Percentiles rank a stretch among this genome's conserved stretches.
phyloP scores from a whole-genome alignment of 2,329 filamentous ascomycete genomes.

The Elsinoe fawcettii region DNA sequence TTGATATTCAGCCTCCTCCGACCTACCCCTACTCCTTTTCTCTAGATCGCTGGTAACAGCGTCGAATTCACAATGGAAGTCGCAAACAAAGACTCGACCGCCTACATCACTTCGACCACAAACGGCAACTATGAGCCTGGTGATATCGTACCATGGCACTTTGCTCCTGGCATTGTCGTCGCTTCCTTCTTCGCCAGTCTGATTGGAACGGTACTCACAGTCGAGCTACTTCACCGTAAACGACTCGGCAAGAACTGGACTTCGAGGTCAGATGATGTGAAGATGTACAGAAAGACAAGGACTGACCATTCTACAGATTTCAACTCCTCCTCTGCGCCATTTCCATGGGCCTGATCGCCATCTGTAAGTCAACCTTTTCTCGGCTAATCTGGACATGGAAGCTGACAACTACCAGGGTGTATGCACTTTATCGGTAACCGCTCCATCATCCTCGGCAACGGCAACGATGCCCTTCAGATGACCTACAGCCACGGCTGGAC shows the following conservation, averaged over 20 bases:
- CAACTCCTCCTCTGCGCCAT: slow-evolving; percentile 36
- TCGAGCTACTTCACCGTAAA: slow-evolving; percentile 72
- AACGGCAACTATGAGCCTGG: slow-evolving; percentile 26
- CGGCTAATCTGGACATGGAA: too few relatives aligned
- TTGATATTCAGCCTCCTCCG: neutral
- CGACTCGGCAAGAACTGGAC: slow-evolving; percentile 60
- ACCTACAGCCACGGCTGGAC: slow-evolving; percentile 66
- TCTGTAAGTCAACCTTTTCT: slow-evolving; percentile 28
- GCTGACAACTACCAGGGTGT: slow-evolving; percentile 23
- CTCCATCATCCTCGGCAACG: slow-evolving; percentile 62
- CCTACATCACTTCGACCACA: neutral
- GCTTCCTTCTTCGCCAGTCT: slow-evolving; percentile 64
- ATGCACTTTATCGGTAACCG: slow-evolving; percentile 79
- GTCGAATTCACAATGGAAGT: neutral
- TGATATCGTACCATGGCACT: slow-evolving; percentile 34
- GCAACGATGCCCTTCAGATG: slow-evolving; percentile 57
- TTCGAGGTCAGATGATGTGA: slow-evolving; percentile 54
- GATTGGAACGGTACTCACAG: slow-evolving; percentile 66
- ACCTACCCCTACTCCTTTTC: neutral
- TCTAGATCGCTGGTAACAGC: neutral
- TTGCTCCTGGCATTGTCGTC: slow-evolving; percentile 54
- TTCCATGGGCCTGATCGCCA: slow-evolving; percentile 42
- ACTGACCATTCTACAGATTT: slow-evolving; percentile 27
- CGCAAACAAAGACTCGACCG: neutral
- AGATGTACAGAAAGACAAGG: neutral